phyloP scores from a whole-genome alignment of 805 yeast genomes.

The Cyberlindnera xishuangbannaensis region DNA sequence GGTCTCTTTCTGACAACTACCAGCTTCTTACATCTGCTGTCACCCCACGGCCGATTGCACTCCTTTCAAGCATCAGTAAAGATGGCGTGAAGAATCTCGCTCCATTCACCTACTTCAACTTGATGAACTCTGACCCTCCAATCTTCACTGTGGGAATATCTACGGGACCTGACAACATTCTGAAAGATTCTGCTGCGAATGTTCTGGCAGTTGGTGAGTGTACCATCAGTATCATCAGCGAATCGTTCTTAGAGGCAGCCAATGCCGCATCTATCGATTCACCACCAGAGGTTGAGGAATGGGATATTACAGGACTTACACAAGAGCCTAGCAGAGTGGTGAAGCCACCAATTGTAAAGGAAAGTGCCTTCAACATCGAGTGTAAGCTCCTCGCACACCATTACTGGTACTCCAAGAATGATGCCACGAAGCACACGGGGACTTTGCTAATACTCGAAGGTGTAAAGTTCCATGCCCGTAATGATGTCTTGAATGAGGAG shows the following conservation, averaged over 20 bases:
- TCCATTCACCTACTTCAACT: slow-evolving; percentile 53
- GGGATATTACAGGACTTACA: slow-evolving; percentile 50
- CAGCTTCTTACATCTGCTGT: slow-evolving; percentile 45
- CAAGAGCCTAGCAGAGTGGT: slow-evolving; percentile 39
- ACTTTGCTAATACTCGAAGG: slow-evolving; percentile 46
- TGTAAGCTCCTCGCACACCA: slow-evolving; percentile 41
- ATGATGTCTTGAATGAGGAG: slow-evolving; percentile 43
- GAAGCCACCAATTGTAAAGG: slow-evolving; percentile 52
- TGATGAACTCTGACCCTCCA: slow-evolving; percentile 52
- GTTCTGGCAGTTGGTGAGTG: slow-evolving; percentile 46
- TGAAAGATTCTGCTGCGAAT: slow-evolving; percentile 46
- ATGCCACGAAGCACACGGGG: slow-evolving; percentile 31
- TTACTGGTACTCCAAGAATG: slow-evolving; percentile 36
- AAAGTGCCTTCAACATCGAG: slow-evolving; percentile 55
- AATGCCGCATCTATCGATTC: slow-evolving; percentile 42
- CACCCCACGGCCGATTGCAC: slow-evolving; percentile 57
- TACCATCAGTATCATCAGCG: slow-evolving; percentile 51
- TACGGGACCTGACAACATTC: slow-evolving; percentile 24
- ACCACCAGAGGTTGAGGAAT: slow-evolving; percentile 48
- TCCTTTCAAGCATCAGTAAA: slow-evolving; percentile 41
- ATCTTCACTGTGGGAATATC: slow-evolving; percentile 46
- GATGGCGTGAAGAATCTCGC: slow-evolving; percentile 46
- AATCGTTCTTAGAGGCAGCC: slow-evolving; percentile 64
- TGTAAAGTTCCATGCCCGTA: slow-evolving; percentile 49
- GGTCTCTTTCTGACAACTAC: slow-evolving; percentile 33